These are phyloP conservation scores for Ceratocystis diversiconidia DNA, from an alignment of 2,329 filamentous ascomycete species.

Conservation along the genomic window DNA sequence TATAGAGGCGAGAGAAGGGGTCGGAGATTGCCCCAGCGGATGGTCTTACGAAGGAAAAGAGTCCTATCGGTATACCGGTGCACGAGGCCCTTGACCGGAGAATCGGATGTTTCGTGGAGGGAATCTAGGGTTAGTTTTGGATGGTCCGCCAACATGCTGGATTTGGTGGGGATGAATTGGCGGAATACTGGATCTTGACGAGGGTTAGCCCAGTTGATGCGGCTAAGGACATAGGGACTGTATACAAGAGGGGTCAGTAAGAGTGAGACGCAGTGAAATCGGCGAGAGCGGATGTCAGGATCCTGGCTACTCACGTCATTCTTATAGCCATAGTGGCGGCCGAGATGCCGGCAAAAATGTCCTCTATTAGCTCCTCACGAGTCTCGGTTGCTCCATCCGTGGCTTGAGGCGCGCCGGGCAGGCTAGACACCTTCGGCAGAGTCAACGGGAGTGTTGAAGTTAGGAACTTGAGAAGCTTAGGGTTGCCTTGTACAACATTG, in stretches of 20 bases:
- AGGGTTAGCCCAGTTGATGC: constrained; percentile 45
- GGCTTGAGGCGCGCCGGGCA: neutral
- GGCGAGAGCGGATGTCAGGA: neutral
- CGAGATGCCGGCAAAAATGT: constrained; percentile 39
- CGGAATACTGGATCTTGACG: constrained; percentile 44
- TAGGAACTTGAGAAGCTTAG: constrained; percentile 36
- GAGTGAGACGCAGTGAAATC: neutral
- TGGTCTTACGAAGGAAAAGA: constrained; percentile 40
- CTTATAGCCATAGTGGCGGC: constrained; percentile 45
- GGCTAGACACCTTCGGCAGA: constrained; percentile 29
- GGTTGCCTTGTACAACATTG: constrained; percentile 36
- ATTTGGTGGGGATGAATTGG: constrained; percentile 46
- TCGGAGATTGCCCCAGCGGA: no score
- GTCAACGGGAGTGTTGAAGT: constrained; percentile 34
- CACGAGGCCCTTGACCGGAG: constrained; percentile 42
- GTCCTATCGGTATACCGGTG: constrained; percentile 52
- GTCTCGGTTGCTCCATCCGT: neutral
- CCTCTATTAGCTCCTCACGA: constrained; percentile 38
- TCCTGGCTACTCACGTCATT: constrained; percentile 32
- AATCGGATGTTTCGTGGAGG: constrained; percentile 42
- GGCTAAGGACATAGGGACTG: constrained; percentile 43
- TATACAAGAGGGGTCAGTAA: neutral
- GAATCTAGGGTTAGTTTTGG: constrained; percentile 41
- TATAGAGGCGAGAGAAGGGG: no score
- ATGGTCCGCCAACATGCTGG: constrained; percentile 39